Evolutionary conservation across 495 filamentous ascomycete genomes (phyloP).

Genomic region (Neurospora sp.): DNA sequence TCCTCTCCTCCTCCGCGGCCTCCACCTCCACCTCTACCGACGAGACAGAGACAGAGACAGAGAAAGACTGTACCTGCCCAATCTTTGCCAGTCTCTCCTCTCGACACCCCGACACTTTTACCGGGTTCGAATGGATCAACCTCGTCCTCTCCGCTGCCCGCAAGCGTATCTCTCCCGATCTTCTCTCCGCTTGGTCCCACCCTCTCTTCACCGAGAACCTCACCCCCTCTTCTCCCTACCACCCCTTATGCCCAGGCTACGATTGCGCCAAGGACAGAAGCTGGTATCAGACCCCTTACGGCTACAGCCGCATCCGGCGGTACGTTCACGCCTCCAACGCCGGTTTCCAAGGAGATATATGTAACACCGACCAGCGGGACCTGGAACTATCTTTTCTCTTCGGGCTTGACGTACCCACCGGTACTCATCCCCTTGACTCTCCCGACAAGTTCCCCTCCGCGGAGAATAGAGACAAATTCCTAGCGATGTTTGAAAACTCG

Average conservation of each 20-base stretch:
- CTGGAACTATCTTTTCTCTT: too few relatives aligned
- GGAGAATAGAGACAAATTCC: too few relatives aligned
- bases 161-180: background rate
- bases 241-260: background rate
- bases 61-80: background rate
- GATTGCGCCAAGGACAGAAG: background rate
- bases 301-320: too few relatives aligned
- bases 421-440: too few relatives aligned
- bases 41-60: background rate
- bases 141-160: background rate
- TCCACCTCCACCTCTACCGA: background rate
- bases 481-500: too few relatives aligned
- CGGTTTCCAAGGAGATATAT: too few relatives aligned
- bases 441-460: too few relatives aligned
- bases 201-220: background rate
- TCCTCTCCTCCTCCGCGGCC: too few relatives aligned
- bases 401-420: too few relatives aligned
- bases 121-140: background rate
- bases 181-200: background rate
- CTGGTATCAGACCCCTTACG: background rate
- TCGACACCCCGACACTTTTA: background rate
- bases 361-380: too few relatives aligned
- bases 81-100: background rate
- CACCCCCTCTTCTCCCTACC: background rate
- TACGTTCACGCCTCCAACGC: too few relatives aligned